These are phyloP conservation scores for Pythium utonaiense DNA, from an alignment of 352 stramenopile genomes.

Conservation along the genomic window DNA sequence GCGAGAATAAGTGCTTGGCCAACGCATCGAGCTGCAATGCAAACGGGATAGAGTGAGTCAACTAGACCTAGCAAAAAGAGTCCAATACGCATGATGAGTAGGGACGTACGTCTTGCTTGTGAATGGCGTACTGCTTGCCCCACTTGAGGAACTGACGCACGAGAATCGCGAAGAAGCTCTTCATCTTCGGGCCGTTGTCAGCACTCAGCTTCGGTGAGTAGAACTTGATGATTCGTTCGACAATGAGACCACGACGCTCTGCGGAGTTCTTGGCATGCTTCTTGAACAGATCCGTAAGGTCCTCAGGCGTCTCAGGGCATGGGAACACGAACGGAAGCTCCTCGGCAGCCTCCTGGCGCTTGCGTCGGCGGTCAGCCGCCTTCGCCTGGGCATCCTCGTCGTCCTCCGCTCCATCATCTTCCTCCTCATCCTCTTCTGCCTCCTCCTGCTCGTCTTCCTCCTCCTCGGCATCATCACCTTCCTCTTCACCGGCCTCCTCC, in stretches of 20 bases:
- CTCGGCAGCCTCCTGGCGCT: slow-evolving; percentile 42
- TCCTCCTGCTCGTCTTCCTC: slow-evolving; percentile 37
- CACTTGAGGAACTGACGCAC: slow-evolving; percentile 92
- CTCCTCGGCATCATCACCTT: slow-evolving; percentile 51
- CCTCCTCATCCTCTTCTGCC: slow-evolving; percentile 59
- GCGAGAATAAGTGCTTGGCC: slow-evolving; percentile 79
- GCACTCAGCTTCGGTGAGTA: slow-evolving; percentile 94
- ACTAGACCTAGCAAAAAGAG: neutral
- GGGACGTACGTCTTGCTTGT: slow-evolving; percentile 47
- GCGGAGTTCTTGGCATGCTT: slow-evolving; percentile 79
- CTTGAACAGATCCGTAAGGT: slow-evolving; percentile 88
- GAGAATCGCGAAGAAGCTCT: slow-evolving; percentile 95
- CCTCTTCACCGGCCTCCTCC: slow-evolving; percentile 54
- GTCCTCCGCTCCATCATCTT: slow-evolving; percentile 84
- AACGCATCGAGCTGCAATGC: slow-evolving; percentile 75
- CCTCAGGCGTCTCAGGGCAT: slow-evolving; percentile 89
- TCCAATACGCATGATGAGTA: neutral
- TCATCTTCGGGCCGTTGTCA: slow-evolving; percentile 94
- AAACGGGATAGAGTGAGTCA: slow-evolving; percentile 28
- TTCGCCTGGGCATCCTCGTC: slow-evolving; percentile 38
- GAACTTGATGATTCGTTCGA: slow-evolving; percentile 91
- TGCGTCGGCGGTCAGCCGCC: slow-evolving; percentile 43
- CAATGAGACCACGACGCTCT: slow-evolving; percentile 76
- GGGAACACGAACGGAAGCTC: slow-evolving; percentile 96
- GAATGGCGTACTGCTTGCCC: slow-evolving; percentile 65